Percentiles rank a stretch among this genome's conserved stretches.
Conservation (phyloP, 106 monocot genomes). For the Iris macrosiphon region DNA sequence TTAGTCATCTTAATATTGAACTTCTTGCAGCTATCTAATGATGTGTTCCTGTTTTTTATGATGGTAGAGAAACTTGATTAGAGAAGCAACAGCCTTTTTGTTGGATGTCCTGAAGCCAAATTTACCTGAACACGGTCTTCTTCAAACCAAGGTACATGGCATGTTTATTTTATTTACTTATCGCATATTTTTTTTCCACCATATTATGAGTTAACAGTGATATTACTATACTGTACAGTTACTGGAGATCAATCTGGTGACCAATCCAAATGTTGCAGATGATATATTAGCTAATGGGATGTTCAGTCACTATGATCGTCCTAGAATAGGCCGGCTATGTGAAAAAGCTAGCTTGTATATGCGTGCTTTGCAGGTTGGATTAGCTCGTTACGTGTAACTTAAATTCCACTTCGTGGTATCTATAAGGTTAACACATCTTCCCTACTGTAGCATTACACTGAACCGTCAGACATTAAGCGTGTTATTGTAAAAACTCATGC, state of each 20-base stretch:
- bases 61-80: slow-evolving; percentile 75
- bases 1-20: no score
- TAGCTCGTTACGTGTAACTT: no score
- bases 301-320: no score
- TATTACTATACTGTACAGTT: no score
- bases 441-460: slow-evolving; percentile 69
- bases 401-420: background rate
- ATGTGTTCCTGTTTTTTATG: slow-evolving; percentile 5
- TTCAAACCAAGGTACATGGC: slow-evolving; percentile 83
- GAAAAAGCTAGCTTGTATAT: no score
- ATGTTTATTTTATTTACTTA: background rate
- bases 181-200: background rate
- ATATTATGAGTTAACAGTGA: background rate
- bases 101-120: slow-evolving; percentile 95
- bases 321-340: no score
- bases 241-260: slow-evolving; percentile 93
- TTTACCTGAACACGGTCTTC: slow-evolving; percentile 86
- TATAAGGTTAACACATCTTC: background rate
- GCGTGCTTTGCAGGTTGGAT: slow-evolving; percentile 78
- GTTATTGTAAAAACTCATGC: slow-evolving; percentile 94
- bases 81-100: slow-evolving; percentile 89
- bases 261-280: slow-evolving; percentile 94
- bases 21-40: no score
- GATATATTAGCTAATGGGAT: no score
- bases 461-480: slow-evolving; percentile 86